Base-by-base conservation (phyloP, 1,284 basidiomycete genomes). In the Cutaneotrichosporon daszewskae region DNA sequence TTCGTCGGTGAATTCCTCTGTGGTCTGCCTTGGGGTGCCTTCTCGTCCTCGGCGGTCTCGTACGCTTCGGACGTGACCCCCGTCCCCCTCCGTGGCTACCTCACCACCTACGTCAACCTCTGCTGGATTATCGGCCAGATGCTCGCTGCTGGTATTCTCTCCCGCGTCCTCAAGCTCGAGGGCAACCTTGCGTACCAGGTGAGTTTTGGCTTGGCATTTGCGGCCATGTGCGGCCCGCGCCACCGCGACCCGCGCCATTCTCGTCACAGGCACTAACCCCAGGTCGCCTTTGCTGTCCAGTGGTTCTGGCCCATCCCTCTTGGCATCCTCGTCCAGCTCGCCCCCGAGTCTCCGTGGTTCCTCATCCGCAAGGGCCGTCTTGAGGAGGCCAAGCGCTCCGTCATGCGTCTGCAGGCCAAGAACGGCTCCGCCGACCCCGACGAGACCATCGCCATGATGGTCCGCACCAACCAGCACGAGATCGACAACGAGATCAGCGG, bases 61-160 rank as follows among this genome's bases (percentile, higher is more conserved):
- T 77, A 75, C 52, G 76, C 76, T 11, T 66, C 71, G 14, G 76
- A 77, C 37, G 68, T 76, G 17, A 70, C 68, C 29, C 75, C 75
- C 3, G 40, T 57, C 11, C 41, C 45, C 13, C 50, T 60, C 14
- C 55, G 60, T 36, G 51, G 53, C 22, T 58, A 59, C 40, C 43
- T 57, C 11, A 62, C 60, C 10, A 57, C 57, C 17, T 60, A 56
- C 40, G 72, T 76, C 54, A 75, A 75, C 61, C 57, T 74, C 22
- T 76, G 75, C 59, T 76, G 75, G 75, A 74, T 71, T 23, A 59
- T 72, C 23, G 72, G 72, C 10, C 58, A 60, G 39, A 35, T 50
- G 12, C 23, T 50, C 29, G 48, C 37, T 17, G 44, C 43, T 8
- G 48, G 43, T n/a, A 43, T 50, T n/a, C 55, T 72, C 32, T 47